A percentile compares a stretch with the other conserved stretches of the same genome.
Evolutionary conservation across 805 yeast species (phyloP).

Genomic region (Diddensiella transvaalensis): DNA sequence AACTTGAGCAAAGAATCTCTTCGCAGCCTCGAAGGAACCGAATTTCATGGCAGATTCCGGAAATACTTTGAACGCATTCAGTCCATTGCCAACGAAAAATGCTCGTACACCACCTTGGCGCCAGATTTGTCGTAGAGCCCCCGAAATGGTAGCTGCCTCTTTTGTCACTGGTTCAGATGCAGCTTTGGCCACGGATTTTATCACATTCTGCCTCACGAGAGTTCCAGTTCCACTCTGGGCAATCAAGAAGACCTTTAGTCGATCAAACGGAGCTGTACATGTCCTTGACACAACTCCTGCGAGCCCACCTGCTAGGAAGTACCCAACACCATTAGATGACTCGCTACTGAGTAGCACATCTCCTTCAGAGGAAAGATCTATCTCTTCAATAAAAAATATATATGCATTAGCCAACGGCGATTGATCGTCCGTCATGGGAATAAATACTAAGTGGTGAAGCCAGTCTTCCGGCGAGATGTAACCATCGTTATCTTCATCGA

Average conservation of each 20-base stretch:
- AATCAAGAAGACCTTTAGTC: conserved; percentile 88
- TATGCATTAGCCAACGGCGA: conserved; percentile 65
- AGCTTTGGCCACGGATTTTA: conserved; percentile 48
- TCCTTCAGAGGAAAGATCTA: conserved; percentile 84
- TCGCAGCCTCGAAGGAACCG: conserved; percentile 89
- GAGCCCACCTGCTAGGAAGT: conserved; percentile 89
- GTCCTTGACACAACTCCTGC: conserved; percentile 96
- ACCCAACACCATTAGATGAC: conserved; percentile 79
- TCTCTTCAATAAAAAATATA: conserved; percentile 72
- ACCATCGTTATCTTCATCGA: conserved; percentile 59
- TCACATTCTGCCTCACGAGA: conserved; percentile 8
- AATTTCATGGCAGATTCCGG: conserved; percentile 98
- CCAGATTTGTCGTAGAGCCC: conserved; percentile 79
- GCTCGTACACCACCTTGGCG: conserved; percentile 83
- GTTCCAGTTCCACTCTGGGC: conserved; percentile 58
- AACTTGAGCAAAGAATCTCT: conserved; percentile 62
- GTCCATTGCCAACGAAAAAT: conserved; percentile 93
- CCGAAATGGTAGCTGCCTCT: conserved; percentile 59
- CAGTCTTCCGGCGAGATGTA: conserved; percentile 80
- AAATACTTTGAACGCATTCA: conserved; percentile 87
- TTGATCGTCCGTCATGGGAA: conserved; percentile 57
- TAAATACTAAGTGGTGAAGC: conserved; percentile 72
- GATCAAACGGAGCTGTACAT: conserved; percentile 94
- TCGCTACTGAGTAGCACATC: conserved; percentile 83
- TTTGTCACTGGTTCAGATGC: conserved; percentile 38